Evolutionary conservation across 768 basidiomycete species (phyloP).

Genomic region (Chalciporus chontae): DNA sequence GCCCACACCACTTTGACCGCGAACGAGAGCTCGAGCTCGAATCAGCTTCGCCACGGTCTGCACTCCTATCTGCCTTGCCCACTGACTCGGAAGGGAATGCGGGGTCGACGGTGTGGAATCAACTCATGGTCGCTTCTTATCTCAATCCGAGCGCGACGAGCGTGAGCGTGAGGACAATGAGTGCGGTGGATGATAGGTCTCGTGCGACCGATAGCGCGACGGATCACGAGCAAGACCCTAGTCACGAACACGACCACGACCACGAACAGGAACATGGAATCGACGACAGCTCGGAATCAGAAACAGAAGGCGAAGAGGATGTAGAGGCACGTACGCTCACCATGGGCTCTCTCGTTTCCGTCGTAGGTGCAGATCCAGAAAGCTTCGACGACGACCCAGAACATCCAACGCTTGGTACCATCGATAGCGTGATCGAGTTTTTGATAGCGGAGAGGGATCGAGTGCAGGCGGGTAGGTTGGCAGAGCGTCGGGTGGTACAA

Average conservation of each 20-base stretch:
- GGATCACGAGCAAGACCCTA: conserved; percentile 14
- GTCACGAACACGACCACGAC: neutral
- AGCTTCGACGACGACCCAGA: conserved; percentile 26
- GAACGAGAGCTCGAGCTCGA: conserved; percentile 24
- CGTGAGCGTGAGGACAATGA: conserved; percentile 21
- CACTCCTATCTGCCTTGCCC: conserved; percentile 18
- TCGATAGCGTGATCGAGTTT: conserved; percentile 74
- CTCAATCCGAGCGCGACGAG: conserved; percentile 36
- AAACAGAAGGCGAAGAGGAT: conserved; percentile 38
- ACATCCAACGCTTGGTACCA: conserved; percentile 66
- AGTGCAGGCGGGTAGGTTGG: conserved; percentile 42
- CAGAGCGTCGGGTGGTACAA: conserved; percentile 24
- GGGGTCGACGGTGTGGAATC: conserved; percentile 65
- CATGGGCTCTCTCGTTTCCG: conserved; percentile 22
- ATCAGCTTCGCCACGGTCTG: conserved; percentile 28
- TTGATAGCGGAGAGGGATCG: conserved; percentile 67
- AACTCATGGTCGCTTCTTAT: conserved; percentile 56
- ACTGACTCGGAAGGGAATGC: conserved; percentile 39
- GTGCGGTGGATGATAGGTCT: conserved; percentile 28
- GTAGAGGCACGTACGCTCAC: conserved; percentile 18
- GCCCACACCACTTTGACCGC: conserved; percentile 20
- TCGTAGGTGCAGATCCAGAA: conserved; percentile 27
- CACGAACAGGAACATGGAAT: conserved; percentile 8
- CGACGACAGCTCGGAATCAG: conserved; percentile 26
- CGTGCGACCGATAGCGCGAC: conserved; percentile 18